Conservation (phyloP, 352 stramenopile genomes). For the Pythium folliculosum region DNA sequence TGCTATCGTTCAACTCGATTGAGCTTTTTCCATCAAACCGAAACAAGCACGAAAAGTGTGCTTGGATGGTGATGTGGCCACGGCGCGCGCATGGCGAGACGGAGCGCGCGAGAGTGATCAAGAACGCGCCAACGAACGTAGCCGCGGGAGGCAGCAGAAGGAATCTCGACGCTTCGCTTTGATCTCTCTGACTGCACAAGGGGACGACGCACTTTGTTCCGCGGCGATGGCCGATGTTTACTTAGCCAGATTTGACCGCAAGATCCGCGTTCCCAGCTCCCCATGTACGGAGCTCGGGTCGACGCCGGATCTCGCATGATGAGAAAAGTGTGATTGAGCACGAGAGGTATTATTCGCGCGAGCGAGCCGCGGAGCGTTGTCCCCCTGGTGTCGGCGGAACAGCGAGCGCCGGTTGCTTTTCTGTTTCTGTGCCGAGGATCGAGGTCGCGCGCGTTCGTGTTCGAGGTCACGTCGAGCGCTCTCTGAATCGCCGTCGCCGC, state of each 20-base stretch:
- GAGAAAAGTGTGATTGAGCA: conserved; percentile 20
- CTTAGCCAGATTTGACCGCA: conserved; percentile 38
- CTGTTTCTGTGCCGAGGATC: too few relatives aligned
- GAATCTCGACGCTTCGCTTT: not conserved
- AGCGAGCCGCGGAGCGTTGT: not conserved
- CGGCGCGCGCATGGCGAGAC: too few relatives aligned
- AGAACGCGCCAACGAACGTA: not conserved
- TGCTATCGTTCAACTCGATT: too few relatives aligned
- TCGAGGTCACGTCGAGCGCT: not conserved
- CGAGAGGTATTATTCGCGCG: conserved; percentile 28
- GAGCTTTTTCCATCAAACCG: too few relatives aligned
- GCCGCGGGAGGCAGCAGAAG: too few relatives aligned
- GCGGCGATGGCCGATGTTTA: conserved; percentile 21
- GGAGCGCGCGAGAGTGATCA: too few relatives aligned
- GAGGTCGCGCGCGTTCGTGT: not conserved
- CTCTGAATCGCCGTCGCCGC: not conserved
- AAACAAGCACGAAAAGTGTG: too few relatives aligned
- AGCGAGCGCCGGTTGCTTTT: too few relatives aligned
- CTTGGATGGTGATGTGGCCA: too few relatives aligned
- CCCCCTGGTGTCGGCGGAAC: too few relatives aligned
- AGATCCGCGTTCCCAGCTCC: not conserved
- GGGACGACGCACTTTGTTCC: not conserved
- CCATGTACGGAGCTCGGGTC: not conserved
- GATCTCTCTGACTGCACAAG: not conserved
- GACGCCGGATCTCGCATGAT: conserved; percentile 22